These are phyloP conservation scores for Thielaviopsis punctulata DNA, from an alignment of 2,329 filamentous ascomycete species.

Conservation along the genomic window DNA sequence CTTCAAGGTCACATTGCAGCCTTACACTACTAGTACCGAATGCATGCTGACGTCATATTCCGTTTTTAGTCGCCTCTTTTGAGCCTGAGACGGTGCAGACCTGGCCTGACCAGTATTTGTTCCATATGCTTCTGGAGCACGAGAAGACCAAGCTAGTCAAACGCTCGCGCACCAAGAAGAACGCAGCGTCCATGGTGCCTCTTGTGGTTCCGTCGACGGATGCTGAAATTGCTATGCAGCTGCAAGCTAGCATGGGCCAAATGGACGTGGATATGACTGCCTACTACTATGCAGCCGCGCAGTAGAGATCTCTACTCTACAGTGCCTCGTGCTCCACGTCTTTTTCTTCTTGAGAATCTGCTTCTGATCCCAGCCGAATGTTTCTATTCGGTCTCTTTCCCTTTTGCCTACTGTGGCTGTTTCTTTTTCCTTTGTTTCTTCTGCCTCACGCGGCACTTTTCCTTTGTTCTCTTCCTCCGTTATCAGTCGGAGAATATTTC, in stretches of 20 bases:
- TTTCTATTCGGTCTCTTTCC: not conserved
- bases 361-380: not conserved
- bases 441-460: not conserved
- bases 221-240: not conserved
- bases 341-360: not conserved
- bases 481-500: not conserved
- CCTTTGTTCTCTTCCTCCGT: not conserved
- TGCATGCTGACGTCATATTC: slow-evolving; percentile 1
- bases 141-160: slow-evolving; percentile 9
- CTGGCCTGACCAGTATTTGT: not conserved
- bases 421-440: not conserved
- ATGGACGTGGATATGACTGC: not conserved
- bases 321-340: not conserved
- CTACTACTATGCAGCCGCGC: not conserved
- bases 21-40: not conserved
- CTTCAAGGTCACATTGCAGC: not conserved
- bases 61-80: not conserved
- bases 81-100: slow-evolving; percentile 5
- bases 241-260: not conserved
- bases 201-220: not conserved
- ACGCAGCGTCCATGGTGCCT: not conserved
- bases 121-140: slow-evolving; percentile 5
- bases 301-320: not conserved
- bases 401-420: not conserved
- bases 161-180: slow-evolving; percentile 8